phyloP scores from a whole-genome alignment of 345 rosid genomes.

The Pseudoturritis turrita region DNA sequence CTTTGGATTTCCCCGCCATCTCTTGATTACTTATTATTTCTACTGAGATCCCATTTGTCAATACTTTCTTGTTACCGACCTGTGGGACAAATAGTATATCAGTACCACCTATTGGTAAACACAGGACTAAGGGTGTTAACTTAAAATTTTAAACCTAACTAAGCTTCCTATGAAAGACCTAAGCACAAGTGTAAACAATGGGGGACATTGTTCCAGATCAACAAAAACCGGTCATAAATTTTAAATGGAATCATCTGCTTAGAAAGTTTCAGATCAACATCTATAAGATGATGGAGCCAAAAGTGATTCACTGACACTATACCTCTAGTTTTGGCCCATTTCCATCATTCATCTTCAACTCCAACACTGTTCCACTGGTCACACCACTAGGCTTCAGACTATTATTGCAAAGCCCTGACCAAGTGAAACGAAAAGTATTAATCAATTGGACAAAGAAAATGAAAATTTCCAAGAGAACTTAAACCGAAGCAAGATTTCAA shows the following conservation, averaged over 20 bases:
- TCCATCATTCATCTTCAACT: constrained; percentile 48
- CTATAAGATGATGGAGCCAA: not conserved
- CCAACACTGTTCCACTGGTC: constrained; percentile 41
- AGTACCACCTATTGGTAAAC: constrained; percentile 1
- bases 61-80: constrained; percentile 46
- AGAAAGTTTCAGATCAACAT: not conserved
- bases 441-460: constrained; percentile 3
- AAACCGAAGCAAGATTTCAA: not conserved
- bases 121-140: not conserved
- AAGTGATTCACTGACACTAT: not conserved
- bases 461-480: not conserved
- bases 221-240: not conserved
- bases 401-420: constrained; percentile 46
- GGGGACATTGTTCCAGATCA: not conserved
- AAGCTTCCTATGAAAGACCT: not conserved
- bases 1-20: constrained; percentile 46
- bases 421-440: constrained; percentile 3
- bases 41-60: constrained; percentile 45
- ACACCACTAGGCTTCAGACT: constrained; percentile 49
- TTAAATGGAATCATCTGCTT: not conserved
- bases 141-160: not conserved
- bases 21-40: constrained; percentile 50
- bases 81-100: constrained; percentile 27
- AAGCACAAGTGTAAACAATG: not conserved
- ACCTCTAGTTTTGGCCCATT: constrained; percentile 57